phyloP scores from a whole-genome alignment of 2,329 filamentous ascomycete species.

The Calonectria hongkongensis region DNA sequence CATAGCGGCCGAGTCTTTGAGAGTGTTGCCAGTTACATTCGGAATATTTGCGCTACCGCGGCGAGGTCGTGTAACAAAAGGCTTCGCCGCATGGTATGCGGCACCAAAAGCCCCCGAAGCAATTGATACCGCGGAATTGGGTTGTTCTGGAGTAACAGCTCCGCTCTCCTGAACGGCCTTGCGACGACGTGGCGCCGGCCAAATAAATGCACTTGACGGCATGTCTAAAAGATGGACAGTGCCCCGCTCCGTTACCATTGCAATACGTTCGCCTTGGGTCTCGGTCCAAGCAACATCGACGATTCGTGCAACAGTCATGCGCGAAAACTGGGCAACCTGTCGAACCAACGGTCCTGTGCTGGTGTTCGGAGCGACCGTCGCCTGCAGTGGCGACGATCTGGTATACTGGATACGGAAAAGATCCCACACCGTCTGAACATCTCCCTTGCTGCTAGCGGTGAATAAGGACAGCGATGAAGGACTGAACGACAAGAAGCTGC shows the following conservation, averaged over 20 bases:
- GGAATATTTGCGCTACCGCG: constrained; percentile 66
- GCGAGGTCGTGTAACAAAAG: constrained; percentile 73
- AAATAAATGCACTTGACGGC: constrained; percentile 87
- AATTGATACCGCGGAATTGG: constrained; percentile 77
- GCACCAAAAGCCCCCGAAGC: constrained; percentile 83
- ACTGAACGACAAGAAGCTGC: constrained; percentile 87
- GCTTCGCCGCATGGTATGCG: constrained; percentile 80
- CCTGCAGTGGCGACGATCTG: constrained; percentile 76
- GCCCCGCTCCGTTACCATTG: constrained; percentile 94
- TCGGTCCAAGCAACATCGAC: constrained; percentile 92
- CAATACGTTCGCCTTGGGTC: constrained; percentile 87
- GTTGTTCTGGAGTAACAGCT: constrained; percentile 68
- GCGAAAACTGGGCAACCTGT: constrained; percentile 90
- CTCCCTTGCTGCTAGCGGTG: constrained; percentile 88
- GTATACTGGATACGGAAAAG: constrained; percentile 79
- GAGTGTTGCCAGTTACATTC: constrained; percentile 62
- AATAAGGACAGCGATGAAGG: constrained; percentile 84
- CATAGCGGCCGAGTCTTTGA: constrained; percentile 79
- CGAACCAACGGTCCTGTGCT: constrained; percentile 78
- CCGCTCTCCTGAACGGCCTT: constrained; percentile 65
- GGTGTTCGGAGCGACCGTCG: constrained; percentile 65
- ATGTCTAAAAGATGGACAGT: constrained; percentile 95
- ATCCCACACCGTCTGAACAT: constrained; percentile 89
- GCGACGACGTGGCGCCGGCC: constrained; percentile 83
- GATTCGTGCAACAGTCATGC: constrained; percentile 93